These are phyloP conservation scores for Lyophyllum semitale DNA, from an alignment of 768 basidiomycete species.

Conservation along the genomic window DNA sequence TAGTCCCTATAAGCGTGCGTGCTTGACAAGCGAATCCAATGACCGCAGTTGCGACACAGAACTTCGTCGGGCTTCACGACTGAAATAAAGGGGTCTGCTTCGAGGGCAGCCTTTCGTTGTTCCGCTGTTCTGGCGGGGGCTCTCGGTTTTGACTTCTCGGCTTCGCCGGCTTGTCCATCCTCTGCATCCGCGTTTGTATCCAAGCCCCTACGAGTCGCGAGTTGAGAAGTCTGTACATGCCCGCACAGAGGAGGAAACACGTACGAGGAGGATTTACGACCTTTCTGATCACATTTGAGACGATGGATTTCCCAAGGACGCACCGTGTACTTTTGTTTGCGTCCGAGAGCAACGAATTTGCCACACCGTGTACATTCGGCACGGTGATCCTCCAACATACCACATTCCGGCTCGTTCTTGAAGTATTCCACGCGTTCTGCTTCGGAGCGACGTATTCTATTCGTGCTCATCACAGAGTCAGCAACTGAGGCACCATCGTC, in stretches of 20 bases:
- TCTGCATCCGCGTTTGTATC: conserved; percentile 21
- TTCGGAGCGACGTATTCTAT: conserved; percentile 56
- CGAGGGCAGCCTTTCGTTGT: conserved; percentile 53
- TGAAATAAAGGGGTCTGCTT: conserved; percentile 53
- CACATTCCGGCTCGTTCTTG: conserved; percentile 61
- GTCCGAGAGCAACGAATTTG: conserved; percentile 56
- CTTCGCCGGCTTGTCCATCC: conserved; percentile 13
- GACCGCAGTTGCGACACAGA: conserved; percentile 61
- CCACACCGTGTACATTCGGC: conserved; percentile 63
- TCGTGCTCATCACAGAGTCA: conserved; percentile 47
- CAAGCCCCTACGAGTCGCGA: conserved; percentile 9
- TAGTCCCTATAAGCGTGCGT: conserved; percentile 39
- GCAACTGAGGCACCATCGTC: conserved; percentile 56
- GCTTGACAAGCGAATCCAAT: conserved; percentile 59
- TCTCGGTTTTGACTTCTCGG: conserved; percentile 7
- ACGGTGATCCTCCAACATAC: conserved; percentile 54
- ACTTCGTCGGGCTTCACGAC: conserved; percentile 52
- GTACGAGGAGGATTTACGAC: conserved; percentile 28
- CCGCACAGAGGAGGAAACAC: conserved; percentile 20
- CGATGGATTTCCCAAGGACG: conserved; percentile 65
- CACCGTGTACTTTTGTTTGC: conserved; percentile 56
- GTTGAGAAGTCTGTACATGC: no score
- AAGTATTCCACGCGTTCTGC: conserved; percentile 65
- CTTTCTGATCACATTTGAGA: conserved; percentile 49
- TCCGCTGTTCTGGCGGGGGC: conserved; percentile 30